Conservation (phyloP, 2,329 filamentous ascomycete species). For the Aspergillus intermedius region DNA sequence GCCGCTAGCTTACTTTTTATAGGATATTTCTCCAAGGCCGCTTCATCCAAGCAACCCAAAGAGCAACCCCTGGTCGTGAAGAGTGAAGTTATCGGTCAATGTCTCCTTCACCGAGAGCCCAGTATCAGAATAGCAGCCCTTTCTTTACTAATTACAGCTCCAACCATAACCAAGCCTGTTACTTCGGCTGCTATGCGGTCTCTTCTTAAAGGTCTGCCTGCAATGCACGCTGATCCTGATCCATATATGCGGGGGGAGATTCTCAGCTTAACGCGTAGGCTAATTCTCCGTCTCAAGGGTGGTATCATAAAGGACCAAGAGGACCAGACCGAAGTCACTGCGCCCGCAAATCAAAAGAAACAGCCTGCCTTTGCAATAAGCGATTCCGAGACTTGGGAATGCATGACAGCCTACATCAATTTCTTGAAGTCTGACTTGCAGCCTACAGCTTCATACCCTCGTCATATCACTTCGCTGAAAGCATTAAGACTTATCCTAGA, state of each 20-base stretch:
- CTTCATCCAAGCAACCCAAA: slow-evolving; percentile 5
- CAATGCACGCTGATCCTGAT: slow-evolving; percentile 76
- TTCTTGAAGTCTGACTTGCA: slow-evolving; percentile 70
- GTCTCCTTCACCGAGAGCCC: slow-evolving; percentile 46
- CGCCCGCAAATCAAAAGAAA: slow-evolving; percentile 10
- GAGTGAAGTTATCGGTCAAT: slow-evolving; percentile 30
- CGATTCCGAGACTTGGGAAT: slow-evolving; percentile 48
- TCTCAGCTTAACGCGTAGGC: slow-evolving; percentile 64
- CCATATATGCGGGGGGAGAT: slow-evolving; percentile 80
- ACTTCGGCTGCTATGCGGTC: slow-evolving; percentile 55
- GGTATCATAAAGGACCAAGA: slow-evolving; percentile 44
- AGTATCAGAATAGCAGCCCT: slow-evolving; percentile 72
- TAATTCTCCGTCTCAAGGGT: slow-evolving; percentile 68
- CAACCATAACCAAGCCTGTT: slow-evolving; percentile 67
- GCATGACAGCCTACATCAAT: slow-evolving; percentile 65
- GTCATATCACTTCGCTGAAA: slow-evolving; percentile 75
- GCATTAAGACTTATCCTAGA: slow-evolving; percentile 61
- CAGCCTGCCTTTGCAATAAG: slow-evolving; percentile 34
- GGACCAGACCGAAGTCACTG: slow-evolving; percentile 17
- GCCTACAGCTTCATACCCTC: slow-evolving; percentile 80
- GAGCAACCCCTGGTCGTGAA: slow-evolving; percentile 25
- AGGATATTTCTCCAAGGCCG: slow-evolving; percentile 24
- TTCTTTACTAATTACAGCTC: slow-evolving; percentile 70
- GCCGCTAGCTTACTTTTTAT: slow-evolving; percentile 6
- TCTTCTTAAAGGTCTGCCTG: slow-evolving; percentile 59